Evolutionary conservation across 164 flowering plant genomes (phyloP).

Genomic region (Nymphaea colorata): DNA sequence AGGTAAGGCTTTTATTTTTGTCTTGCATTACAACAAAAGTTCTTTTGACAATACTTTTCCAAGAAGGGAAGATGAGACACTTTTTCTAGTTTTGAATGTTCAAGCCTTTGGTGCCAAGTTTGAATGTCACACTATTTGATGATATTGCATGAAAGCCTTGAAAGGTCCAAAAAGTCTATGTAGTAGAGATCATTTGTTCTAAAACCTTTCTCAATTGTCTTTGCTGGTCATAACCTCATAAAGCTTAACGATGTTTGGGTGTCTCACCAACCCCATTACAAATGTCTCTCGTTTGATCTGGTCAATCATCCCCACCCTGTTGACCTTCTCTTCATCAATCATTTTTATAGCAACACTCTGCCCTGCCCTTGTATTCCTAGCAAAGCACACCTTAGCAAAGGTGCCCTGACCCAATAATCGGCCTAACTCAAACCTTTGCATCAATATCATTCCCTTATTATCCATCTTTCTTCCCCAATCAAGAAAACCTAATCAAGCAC

Average conservation of each 20-base stretch:
- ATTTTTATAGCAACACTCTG: conserved; percentile 66
- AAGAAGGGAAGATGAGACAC: too few relatives aligned
- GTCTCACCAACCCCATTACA: conserved; percentile 57
- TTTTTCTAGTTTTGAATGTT: too few relatives aligned
- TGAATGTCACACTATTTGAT: too few relatives aligned
- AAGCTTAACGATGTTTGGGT: conserved; percentile 62
- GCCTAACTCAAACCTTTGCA: conserved; percentile 67
- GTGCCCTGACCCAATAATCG: conserved; percentile 79
- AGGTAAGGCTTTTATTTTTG: too few relatives aligned
- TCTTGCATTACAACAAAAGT: too few relatives aligned
- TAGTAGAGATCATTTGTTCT: too few relatives aligned
- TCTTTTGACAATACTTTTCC: too few relatives aligned
- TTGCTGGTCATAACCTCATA: conserved; percentile 81
- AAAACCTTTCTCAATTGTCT: too few relatives aligned
- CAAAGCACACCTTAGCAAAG: conserved; percentile 81
- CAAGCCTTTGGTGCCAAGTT: too few relatives aligned
- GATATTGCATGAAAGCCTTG: too few relatives aligned
- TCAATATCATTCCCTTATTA: conserved; percentile 37
- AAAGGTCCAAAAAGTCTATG: too few relatives aligned
- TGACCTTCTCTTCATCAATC: conserved; percentile 64
- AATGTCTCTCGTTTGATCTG: too few relatives aligned
- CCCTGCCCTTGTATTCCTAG: conserved; percentile 38
- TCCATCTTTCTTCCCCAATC: conserved; percentile 33
- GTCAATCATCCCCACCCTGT: conserved; percentile 51
- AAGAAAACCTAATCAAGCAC: neutral